Evolutionary conservation across 345 rosid species (phyloP).

Genomic region (Pugionium cornutum): DNA sequence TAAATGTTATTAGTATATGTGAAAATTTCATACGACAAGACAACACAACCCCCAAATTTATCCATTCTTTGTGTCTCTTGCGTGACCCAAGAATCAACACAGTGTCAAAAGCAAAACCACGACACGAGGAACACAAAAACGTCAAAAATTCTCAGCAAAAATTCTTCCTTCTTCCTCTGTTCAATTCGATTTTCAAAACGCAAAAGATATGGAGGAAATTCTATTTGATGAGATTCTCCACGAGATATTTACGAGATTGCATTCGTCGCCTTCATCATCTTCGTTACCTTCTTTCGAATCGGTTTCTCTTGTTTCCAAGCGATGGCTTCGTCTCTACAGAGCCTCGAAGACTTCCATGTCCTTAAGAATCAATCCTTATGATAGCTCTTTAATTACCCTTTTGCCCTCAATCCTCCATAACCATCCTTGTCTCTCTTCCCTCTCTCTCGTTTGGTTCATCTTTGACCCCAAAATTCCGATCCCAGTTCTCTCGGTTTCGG

Average conservation of each 20-base stretch:
- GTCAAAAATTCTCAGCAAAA: not conserved
- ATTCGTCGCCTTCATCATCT: slow-evolving; percentile 45
- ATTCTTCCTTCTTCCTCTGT: not conserved
- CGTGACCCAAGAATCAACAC: slow-evolving; percentile 35
- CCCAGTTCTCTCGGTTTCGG: slow-evolving; percentile 7
- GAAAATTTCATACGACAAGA: slow-evolving; percentile 26
- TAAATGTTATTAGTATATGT: slow-evolving; percentile 6
- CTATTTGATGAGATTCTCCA: slow-evolving; percentile 76
- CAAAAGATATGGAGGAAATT: slow-evolving; percentile 51
- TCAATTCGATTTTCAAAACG: slow-evolving; percentile 11
- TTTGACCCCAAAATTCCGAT: slow-evolving; percentile 20
- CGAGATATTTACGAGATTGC: slow-evolving; percentile 65
- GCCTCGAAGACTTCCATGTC: slow-evolving; percentile 67
- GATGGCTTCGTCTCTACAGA: slow-evolving; percentile 87
- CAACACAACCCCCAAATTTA: slow-evolving; percentile 10
- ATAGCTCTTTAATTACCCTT: slow-evolving; percentile 41
- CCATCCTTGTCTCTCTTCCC: slow-evolving; percentile 65
- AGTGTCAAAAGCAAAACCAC: slow-evolving; percentile 28
- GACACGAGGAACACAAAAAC: slow-evolving; percentile 10
- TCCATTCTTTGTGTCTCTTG: slow-evolving; percentile 26
- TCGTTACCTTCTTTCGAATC: slow-evolving; percentile 40
- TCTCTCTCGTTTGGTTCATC: slow-evolving; percentile 43
- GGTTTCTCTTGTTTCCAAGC: slow-evolving; percentile 75
- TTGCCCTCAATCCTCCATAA: slow-evolving; percentile 53
- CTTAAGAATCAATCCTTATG: slow-evolving; percentile 45